A percentile compares a stretch with the other conserved stretches of the same genome.
phyloP scores from a whole-genome alignment of 495 filamentous ascomycete species.

The Aspergillus coremiiformis region DNA sequence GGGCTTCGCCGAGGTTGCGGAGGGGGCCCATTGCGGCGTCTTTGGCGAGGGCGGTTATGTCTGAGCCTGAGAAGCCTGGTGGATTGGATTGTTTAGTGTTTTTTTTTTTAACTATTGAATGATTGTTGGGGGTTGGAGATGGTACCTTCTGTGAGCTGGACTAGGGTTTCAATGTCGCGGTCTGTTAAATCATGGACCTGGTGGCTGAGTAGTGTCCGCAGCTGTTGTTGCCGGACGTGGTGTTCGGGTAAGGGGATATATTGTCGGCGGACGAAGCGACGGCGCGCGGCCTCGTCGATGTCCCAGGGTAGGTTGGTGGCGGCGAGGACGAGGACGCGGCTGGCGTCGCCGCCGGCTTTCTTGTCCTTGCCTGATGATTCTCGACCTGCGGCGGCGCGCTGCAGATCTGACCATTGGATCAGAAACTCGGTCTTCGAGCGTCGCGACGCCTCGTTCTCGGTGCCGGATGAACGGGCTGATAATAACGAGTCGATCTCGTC shows the following conservation, averaged over 20 bases:
- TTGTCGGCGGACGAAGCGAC: conserved; percentile 87
- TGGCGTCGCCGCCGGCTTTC: conserved; percentile 72
- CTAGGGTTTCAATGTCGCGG: conserved; percentile 65
- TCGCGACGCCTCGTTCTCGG: conserved; percentile 88
- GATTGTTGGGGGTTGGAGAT: no score
- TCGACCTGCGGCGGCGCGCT: conserved; percentile 82
- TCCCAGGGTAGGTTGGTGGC: conserved; percentile 98
- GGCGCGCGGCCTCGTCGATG: conserved; percentile 89
- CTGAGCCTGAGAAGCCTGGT: conserved; percentile 88
- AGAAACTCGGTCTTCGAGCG: conserved; percentile 97
- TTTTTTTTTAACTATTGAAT: no score
- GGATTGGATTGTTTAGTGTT: no score
- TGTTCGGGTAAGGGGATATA: conserved; percentile 93
- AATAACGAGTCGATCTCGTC: conserved; percentile 97
- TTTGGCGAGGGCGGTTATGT: conserved; percentile 95
- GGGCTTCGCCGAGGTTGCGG: conserved; percentile 79
- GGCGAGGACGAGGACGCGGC: conserved; percentile 84
- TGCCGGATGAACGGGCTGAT: conserved; percentile 69
- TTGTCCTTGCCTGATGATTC: conserved; percentile 63
- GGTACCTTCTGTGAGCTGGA: conserved; percentile 79
- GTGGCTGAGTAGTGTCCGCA: conserved; percentile 69
- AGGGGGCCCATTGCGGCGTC: conserved; percentile 98
- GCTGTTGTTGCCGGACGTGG: conserved; percentile 67
- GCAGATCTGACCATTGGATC: conserved; percentile 94
- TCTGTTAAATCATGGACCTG: conserved; percentile 78